These are phyloP conservation scores for Psilocybe cyanescens DNA, from an alignment of 768 basidiomycete species.

Conservation along the genomic window DNA sequence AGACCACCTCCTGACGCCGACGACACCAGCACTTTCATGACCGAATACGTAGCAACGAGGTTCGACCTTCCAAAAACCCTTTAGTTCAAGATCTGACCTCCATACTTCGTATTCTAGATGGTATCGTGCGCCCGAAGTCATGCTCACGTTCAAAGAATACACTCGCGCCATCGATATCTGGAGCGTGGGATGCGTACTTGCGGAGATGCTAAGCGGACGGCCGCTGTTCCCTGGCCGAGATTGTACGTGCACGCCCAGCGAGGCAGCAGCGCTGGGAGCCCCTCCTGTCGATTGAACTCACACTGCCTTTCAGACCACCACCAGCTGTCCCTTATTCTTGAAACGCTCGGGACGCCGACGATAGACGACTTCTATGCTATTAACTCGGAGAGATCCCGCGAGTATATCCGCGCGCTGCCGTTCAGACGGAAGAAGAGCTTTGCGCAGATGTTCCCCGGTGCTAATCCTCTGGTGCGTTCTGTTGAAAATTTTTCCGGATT, in stretches of 20 bases:
- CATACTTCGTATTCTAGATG: constrained; percentile 53
- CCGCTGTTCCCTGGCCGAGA: constrained; percentile 96
- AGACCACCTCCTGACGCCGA: constrained; percentile 76
- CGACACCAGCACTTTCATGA: constrained; percentile 82
- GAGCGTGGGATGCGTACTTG: constrained; percentile 86
- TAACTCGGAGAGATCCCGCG: constrained; percentile 74
- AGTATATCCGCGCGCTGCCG: constrained; percentile 88
- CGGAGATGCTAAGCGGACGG: constrained; percentile 92
- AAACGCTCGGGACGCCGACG: constrained; percentile 89
- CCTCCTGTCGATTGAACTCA: constrained; percentile 6
- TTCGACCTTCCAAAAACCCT: constrained; percentile 28
- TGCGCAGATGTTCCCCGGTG: constrained; percentile 69
- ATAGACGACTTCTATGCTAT: constrained; percentile 97
- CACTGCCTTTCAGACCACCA: constrained; percentile 70
- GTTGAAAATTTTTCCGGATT: background rate
- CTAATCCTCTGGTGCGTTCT: constrained; percentile 62
- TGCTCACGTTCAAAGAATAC: constrained; percentile 98
- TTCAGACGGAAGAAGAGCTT: constrained; percentile 84
- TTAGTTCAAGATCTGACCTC: background rate
- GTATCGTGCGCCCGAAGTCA: constrained; percentile 98
- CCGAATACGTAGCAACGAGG: constrained; percentile 96
- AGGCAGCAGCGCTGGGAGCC: background rate
- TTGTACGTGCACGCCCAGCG: constrained; percentile 51
- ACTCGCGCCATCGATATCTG: constrained; percentile 87
- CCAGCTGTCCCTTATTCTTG: constrained; percentile 90